A percentile compares a stretch with the other conserved stretches of the same genome.
Conservation (phyloP, 306 rosid species). For the Mimosa bimucronata region DNA sequence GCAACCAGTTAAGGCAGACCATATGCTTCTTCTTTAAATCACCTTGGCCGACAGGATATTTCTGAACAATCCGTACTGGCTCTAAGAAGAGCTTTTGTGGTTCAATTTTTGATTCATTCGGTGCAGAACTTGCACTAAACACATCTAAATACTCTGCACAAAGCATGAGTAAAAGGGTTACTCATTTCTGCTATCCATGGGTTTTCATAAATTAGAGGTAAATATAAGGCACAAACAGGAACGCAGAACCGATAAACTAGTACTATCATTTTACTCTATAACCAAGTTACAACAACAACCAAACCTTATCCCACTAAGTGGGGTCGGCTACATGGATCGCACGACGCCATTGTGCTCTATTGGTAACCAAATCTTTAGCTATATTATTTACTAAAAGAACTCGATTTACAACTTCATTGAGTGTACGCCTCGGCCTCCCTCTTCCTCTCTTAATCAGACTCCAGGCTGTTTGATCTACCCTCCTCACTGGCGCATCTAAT, state of each 20-base stretch:
- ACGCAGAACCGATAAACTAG: too few relatives aligned
- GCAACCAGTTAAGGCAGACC: conserved; percentile 94
- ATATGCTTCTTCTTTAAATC: conserved; percentile 89
- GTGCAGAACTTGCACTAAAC: conserved; percentile 77
- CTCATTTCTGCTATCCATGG: conserved; percentile 20
- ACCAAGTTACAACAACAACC: conserved; percentile 30
- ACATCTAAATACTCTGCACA: conserved; percentile 81
- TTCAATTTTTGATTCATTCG: conserved; percentile 76
- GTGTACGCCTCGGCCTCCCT: too few relatives aligned
- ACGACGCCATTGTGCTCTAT: too few relatives aligned
- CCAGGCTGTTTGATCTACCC: too few relatives aligned
- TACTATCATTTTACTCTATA: conserved; percentile 20
- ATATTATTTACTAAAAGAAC: too few relatives aligned
- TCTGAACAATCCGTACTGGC: conserved; percentile 82
- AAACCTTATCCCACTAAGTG: too few relatives aligned
- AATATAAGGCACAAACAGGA: too few relatives aligned
- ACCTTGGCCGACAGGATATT: conserved; percentile 87
- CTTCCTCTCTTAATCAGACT: too few relatives aligned
- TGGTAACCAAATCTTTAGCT: too few relatives aligned
- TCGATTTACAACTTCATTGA: too few relatives aligned
- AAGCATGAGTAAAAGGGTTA: conserved; percentile 30
- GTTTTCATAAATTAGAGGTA: conserved; percentile 20
- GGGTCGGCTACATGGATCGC: too few relatives aligned
- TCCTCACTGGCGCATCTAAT: too few relatives aligned
- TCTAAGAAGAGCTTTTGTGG: conserved; percentile 76